These are phyloP conservation scores for Ophiostoma perfectum DNA, from an alignment of 2,329 filamentous ascomycete species.

Conservation along the genomic window DNA sequence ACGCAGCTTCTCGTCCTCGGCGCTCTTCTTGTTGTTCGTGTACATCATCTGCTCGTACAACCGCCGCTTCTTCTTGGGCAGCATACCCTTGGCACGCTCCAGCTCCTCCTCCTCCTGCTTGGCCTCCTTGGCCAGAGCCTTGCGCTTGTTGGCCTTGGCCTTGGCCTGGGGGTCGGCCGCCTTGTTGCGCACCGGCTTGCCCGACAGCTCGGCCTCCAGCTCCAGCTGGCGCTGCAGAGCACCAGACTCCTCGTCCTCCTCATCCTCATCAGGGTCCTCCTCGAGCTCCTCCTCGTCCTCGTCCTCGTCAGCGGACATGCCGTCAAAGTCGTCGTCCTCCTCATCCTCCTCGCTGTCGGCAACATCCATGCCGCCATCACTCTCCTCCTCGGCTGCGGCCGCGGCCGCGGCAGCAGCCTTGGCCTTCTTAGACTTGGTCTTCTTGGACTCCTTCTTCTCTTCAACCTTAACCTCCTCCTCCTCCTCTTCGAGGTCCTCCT, in stretches of 20 bases:
- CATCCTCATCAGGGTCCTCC: slow-evolving; percentile 40
- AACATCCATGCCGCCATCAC: slow-evolving; percentile 42
- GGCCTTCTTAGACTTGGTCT: slow-evolving; percentile 37
- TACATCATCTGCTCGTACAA: slow-evolving; percentile 96
- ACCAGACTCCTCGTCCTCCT: slow-evolving; percentile 57
- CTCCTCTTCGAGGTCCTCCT: slow-evolving; percentile 37
- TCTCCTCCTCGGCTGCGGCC: slow-evolving; percentile 32
- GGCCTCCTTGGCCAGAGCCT: slow-evolving; percentile 64
- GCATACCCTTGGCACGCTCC: slow-evolving; percentile 94
- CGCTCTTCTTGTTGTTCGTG: slow-evolving; percentile 87
- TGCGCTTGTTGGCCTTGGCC: slow-evolving; percentile 63
- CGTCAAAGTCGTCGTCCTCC: slow-evolving; percentile 41
- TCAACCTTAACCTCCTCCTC: slow-evolving; percentile 28
- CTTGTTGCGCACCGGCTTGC: slow-evolving; percentile 50
- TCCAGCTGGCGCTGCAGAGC: slow-evolving; percentile 76
- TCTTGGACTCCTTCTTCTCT: slow-evolving; percentile 29
- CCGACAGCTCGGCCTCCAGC: slow-evolving; percentile 84
- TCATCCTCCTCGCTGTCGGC: slow-evolving; percentile 44
- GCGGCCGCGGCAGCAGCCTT: slow-evolving; percentile 41
- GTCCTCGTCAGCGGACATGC: slow-evolving; percentile 28
- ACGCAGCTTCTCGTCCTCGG: slow-evolving; percentile 79
- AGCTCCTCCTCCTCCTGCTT: slow-evolving; percentile 78
- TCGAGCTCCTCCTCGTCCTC: slow-evolving; percentile 40
- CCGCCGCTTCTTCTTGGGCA: slow-evolving; percentile 96
- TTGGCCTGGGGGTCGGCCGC: slow-evolving; percentile 51